Evolutionary conservation across 257 asterid species (phyloP), one percentile per base, ranked within the genome.

Genomic region (Cynanchum wilfordii): DNA sequence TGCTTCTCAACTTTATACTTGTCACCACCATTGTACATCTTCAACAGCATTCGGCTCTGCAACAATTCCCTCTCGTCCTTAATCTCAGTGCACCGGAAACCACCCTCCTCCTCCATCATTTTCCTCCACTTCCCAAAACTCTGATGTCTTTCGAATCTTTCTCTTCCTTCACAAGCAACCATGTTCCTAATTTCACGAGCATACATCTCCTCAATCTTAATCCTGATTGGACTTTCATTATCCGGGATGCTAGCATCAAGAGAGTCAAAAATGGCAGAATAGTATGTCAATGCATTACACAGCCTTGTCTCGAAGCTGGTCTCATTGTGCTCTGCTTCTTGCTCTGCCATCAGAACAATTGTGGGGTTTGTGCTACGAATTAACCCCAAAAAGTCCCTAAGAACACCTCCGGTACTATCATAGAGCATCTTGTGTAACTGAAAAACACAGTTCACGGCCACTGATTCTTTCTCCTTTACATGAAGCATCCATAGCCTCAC

Each of bases 401-500:
- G 52, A 4, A 83, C 69, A 16, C 86, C 84, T 33, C 90, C 89
- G 1, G 85, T 80, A n/a, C 74, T 44, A 19, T 95, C 98, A 68
- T 92, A 86, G 10, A 92, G 86, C 83, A 92, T 71, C 83, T 84
- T 90, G 78, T 95, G 99, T 80, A 95, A 68, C 84, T 92, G 98
- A 54, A 88, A 83, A 10, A 85, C 62, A 66, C 99, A 92, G 68
- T 92, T 95, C 62, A 92, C 91, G 0, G 90, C 99, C 38, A 95
- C 97, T 0, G 84, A 76, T 56, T 92, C 99, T 19, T 59, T 79
- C 81, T 92, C 99, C 85, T 95, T 95, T 1, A 95, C 97, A 54
- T 95, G 99, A 73, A 95, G 97, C 99, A 95, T 95, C 99, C 99
- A 95, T 16, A 92, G 82, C 83, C 99, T 82, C 74, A 95, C 97